These are phyloP conservation scores for Boletus sp. DNA, from an alignment of 768 basidiomycete genomes.

Conservation along the genomic window DNA sequence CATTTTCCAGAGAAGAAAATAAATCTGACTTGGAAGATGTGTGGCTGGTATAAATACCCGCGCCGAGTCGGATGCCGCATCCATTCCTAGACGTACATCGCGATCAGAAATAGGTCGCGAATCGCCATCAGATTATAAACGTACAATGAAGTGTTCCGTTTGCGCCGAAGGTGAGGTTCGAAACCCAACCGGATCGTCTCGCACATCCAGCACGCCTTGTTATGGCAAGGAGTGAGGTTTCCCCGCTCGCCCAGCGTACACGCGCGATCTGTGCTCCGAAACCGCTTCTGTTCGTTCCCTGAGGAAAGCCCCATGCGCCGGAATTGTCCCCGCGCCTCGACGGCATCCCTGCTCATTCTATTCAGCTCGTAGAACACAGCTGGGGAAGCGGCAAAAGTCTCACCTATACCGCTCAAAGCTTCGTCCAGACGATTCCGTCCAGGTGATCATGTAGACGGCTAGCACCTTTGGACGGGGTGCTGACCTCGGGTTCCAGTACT, in stretches of 20 bases:
- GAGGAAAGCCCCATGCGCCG: neutral
- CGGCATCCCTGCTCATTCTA: slow-evolving; percentile 5
- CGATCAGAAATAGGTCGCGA: slow-evolving; percentile 7
- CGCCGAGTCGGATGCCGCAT: slow-evolving; percentile 22
- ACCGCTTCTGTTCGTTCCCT: slow-evolving; percentile 26
- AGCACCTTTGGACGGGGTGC: slow-evolving; percentile 9
- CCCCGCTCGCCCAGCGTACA: slow-evolving; percentile 23
- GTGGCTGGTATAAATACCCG: slow-evolving; percentile 24
- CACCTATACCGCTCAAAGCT: slow-evolving; percentile 21
- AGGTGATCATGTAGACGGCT: slow-evolving; percentile 23
- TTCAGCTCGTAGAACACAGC: neutral
- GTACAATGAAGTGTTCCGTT: slow-evolving; percentile 12
- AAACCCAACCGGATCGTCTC: slow-evolving; percentile 25
- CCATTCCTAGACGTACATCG: slow-evolving; percentile 2
- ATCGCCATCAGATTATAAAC: neutral
- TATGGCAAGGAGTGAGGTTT: slow-evolving; percentile 15
- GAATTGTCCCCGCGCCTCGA: slow-evolving; percentile 16
- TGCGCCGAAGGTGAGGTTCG: slow-evolving; percentile 19
- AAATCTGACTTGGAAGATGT: slow-evolving; percentile 23
- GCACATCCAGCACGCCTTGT: slow-evolving; percentile 15
- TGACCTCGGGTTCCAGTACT: slow-evolving; percentile 4
- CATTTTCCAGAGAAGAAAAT: neutral
- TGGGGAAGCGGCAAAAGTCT: neutral
- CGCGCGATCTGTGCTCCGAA: slow-evolving; percentile 21
- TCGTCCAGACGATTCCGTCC: slow-evolving; percentile 9